Base-by-base conservation (phyloP, 2,329 filamentous ascomycete species). In the Calonectria leucothoes region DNA sequence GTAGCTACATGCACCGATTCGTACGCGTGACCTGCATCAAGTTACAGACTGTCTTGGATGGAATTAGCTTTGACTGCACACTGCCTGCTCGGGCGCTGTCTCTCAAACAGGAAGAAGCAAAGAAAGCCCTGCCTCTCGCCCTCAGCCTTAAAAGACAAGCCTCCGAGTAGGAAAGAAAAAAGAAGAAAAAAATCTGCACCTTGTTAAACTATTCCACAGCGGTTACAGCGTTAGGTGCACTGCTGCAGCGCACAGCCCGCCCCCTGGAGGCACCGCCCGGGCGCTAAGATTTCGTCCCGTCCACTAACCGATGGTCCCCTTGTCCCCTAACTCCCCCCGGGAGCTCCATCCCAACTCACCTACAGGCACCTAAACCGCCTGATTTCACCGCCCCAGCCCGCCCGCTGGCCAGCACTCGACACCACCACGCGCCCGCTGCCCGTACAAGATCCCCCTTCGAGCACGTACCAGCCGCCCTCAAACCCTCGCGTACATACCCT, bases 371-470 rank as follows among this genome's bases (percentile, higher is more conserved):
- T 29, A 29, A 69, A 69, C 66, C 66, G 52, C 39, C 66, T 69
- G 55, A 69, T 69, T 69, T 69, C 55, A 69, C 66, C 55, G 66
- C 66, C 52, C 49, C 45, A 37, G 23, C 33, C 37, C 52, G 17
- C 31, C 31, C 42, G 11, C n/a, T n/a, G n/a, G n/a, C 55, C 66
- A 69, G 51, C 51, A 69, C 42, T 37, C 27, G 15, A 35, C 66
- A 68, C 37, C 37, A 59, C 52, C 66, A 14, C 39, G 12, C 51
- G 55, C 37, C 52, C 52, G 55, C 55, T 59, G 66, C 39, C 29
- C 45, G 31, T 61, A 45, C 52, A 48, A 63, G 52, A 37, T 51
- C 39, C 45, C 35, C 42, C 51, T 17, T 31, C 27, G 12, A 63
- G 66, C 66, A 49, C 39, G 52, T 42, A 59, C 66, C 66, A 69